phyloP scores from a whole-genome alignment of 331 rosid species.

The Stylosanthes scabra region DNA sequence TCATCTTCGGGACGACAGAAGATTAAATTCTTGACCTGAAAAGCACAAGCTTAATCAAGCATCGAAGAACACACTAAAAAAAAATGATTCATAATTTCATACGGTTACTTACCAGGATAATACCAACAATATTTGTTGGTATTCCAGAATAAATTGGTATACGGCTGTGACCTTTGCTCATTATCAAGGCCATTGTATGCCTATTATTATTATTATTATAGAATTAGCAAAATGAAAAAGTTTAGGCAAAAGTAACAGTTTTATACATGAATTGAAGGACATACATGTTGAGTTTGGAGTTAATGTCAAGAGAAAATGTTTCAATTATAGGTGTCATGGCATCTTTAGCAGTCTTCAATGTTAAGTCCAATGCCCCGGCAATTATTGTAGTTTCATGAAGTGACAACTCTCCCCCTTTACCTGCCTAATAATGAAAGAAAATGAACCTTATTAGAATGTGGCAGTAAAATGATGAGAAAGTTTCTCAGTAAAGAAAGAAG shows the following conservation, averaged over 20 bases:
- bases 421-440: conserved; percentile 42
- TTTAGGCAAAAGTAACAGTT: neutral
- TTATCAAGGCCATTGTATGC: conserved; percentile 59
- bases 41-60: neutral
- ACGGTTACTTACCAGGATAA: conserved; percentile 52
- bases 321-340: conserved; percentile 63
- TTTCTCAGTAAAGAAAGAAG: neutral
- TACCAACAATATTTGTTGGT: conserved; percentile 60
- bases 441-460: conserved; percentile 22
- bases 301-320: conserved; percentile 62
- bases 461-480: neutral
- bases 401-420: conserved; percentile 51
- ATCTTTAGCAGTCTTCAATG: conserved; percentile 64
- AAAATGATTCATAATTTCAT: neutral
- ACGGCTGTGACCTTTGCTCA: conserved; percentile 65
- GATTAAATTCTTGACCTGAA: conserved; percentile 49
- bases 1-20: conserved; percentile 47
- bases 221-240: neutral
- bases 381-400: conserved; percentile 64
- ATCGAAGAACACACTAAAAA: neutral
- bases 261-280: neutral
- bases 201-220: conserved; percentile 23
- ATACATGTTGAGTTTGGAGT: conserved; percentile 58
- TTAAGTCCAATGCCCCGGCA: conserved; percentile 67
- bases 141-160: conserved; percentile 56